Base-by-base conservation (phyloP, 2,329 filamentous ascomycete species). In the Paramyrothecium sp. region DNA sequence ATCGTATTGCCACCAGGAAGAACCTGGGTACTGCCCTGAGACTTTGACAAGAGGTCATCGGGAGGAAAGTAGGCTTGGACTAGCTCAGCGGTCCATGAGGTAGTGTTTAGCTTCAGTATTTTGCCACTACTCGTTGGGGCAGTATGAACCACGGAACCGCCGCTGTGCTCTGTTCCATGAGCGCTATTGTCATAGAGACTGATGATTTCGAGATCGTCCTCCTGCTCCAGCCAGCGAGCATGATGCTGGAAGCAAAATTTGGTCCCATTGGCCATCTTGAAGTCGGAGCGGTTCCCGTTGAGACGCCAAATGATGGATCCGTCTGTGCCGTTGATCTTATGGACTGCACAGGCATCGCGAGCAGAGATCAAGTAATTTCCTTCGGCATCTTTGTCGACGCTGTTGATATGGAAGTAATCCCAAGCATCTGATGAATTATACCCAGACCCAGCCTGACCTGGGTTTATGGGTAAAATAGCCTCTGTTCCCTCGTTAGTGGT, bases 391-490 rank as follows among this genome's bases (percentile, higher is more conserved):
- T 84, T 82, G 63, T 83, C 79, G 34, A 86, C 74, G 34, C 80
- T 81, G 69, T 85, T 85, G 69, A 85, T 79, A 65, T 85, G 82
- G 66, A 84, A 85, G 60, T 79, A 84, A 62, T 86, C 83, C 73
- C 81, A 86, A 1, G 76, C 66, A n/a, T 61, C 61, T 19, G 63
- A 65, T 20, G 56, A 60, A 51, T 71, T 72, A 53, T 65, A 69
- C 3, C 70, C 70, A 10, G 63, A 62, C 23, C 65, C 64, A 19
- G 65, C 68, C 51, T 80, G 76, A 23, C 78, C 78, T 0, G 76
- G 74, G 60, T 78, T 76, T 30, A 81, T 69, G 13, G 76, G 74
- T 12, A 81, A 69, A 13, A 81, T 69, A 7, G 76, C 73, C 60
- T 81, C 78, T 79, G 51, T 44, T 7, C 3, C 16, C 16, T 7